A percentile compares a stretch with the other conserved stretches of the same genome.
These are phyloP conservation scores for Paracoccidioides lutzii DNA, from an alignment of 2,329 filamentous ascomycete genomes.

Conservation along the genomic window DNA sequence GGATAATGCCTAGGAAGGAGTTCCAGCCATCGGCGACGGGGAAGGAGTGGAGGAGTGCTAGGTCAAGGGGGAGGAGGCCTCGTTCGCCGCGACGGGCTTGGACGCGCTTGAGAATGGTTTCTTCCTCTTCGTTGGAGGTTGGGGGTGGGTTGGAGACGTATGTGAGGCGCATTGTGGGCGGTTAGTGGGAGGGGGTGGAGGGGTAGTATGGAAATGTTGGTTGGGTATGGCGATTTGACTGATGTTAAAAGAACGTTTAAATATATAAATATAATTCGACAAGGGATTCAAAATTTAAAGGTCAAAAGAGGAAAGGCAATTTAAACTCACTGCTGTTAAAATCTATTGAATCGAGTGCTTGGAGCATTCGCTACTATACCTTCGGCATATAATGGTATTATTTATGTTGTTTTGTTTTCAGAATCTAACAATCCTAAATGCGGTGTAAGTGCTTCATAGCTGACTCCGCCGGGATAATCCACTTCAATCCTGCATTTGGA, in stretches of 20 bases:
- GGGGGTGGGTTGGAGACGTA: constrained; percentile 41
- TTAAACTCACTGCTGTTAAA: neutral
- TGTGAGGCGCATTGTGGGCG: constrained; percentile 39
- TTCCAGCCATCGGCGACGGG: constrained; percentile 48
- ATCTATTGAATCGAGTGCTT: neutral
- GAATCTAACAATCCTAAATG: neutral
- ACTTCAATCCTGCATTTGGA: no score
- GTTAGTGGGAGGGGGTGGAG: neutral
- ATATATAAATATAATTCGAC: no score
- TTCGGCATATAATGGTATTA: neutral
- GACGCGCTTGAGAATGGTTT: constrained; percentile 39
- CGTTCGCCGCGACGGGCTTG: constrained; percentile 39
- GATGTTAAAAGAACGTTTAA: no score
- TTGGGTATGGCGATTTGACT: neutral
- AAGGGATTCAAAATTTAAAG: no score
- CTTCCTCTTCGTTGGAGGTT: constrained; percentile 35
- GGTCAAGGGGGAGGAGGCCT: constrained; percentile 41
- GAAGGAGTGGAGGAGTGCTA: constrained; percentile 42
- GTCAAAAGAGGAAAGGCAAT: neutral
- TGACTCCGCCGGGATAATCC: neutral
- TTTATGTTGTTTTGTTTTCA: neutral
- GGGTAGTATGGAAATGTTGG: neutral
- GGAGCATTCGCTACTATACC: neutral
- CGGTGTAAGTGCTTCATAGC: neutral
- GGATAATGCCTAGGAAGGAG: constrained; percentile 43